Evolutionary conservation across 352 stramenopile species (phyloP).

Genomic region (Peronospora belbahrii): DNA sequence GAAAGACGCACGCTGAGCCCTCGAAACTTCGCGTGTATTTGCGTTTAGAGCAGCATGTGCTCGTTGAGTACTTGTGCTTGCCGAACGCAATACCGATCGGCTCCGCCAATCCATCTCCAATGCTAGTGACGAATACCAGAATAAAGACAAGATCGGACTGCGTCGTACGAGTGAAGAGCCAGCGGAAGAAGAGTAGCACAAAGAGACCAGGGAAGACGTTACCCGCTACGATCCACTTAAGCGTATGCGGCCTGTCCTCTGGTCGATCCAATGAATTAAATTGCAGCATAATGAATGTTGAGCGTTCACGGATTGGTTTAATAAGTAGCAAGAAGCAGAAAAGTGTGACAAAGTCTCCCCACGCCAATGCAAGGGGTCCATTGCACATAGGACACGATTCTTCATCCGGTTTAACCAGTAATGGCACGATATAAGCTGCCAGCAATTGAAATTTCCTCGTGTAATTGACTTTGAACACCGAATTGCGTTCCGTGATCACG

Average conservation of each 20-base stretch:
- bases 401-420: slow-evolving; percentile 60
- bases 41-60: slow-evolving; percentile 66
- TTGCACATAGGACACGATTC: slow-evolving; percentile 34
- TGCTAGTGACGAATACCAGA: slow-evolving; percentile 76
- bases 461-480: slow-evolving; percentile 85
- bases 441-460: slow-evolving; percentile 77
- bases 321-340: slow-evolving; percentile 78
- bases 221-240: slow-evolving; percentile 75
- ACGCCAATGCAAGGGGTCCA: slow-evolving; percentile 56
- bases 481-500: slow-evolving; percentile 77
- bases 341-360: slow-evolving; percentile 79
- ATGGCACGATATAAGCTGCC: slow-evolving; percentile 70
- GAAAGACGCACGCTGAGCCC: slow-evolving; percentile 66
- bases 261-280: slow-evolving; percentile 84
- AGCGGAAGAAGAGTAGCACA: slow-evolving; percentile 82
- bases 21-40: slow-evolving; percentile 79
- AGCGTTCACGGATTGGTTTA: slow-evolving; percentile 71
- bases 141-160: slow-evolving; percentile 76
- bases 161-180: slow-evolving; percentile 69
- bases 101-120: slow-evolving; percentile 71
- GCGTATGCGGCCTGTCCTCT: slow-evolving; percentile 68
- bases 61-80: slow-evolving; percentile 81
- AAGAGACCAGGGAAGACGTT: slow-evolving; percentile 80
- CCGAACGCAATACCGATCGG: slow-evolving; percentile 71
- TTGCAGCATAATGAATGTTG: slow-evolving; percentile 83